Base-by-base conservation (phyloP, 1,284 basidiomycete genomes). In the Rhodotorula sp. region DNA sequence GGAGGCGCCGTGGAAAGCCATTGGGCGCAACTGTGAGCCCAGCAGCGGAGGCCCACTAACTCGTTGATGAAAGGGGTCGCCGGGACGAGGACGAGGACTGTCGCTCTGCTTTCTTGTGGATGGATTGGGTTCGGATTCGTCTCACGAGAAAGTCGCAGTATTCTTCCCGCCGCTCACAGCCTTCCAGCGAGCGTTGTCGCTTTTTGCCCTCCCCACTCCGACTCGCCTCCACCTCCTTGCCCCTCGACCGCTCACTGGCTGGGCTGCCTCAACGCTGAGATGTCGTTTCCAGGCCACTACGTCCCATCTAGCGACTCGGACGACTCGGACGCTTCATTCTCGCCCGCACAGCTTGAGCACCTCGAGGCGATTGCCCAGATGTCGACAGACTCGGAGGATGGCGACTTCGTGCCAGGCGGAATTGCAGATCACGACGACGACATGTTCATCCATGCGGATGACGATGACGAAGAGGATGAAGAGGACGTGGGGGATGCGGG, bases 361-460 rank as follows among this genome's bases (percentile, higher is more conserved):
- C 65, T 66, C 48, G 76, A 68, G 64, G 36, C 74, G 15, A 73
- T 77, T 19, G 66, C 68, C 20, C 71, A 70, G 8, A 61, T 69
- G 30, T 77, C 78, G 9, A 47, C 44, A 30, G 67, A 68, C 11
- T 55, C 65, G 47, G 67, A 68, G 13, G 64, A 71, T 34, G 51
- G 39, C n/a, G 69, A 71, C 29, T 46, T 62, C 10, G 55, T 48
- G 24, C 55, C 57, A 22, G 59, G 22, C 32, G 32, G 39, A 17
- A 44, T 44, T 17, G 39, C 44, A 5, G 54, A 22, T 20, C 47
- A 48, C 29, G 53, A 55, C 22, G 44, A 48, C 54, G 54, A 63
- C 34, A 55, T 48, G 19, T 29, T 32, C n/a, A 9, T 32, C 6
- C 30, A 51, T 17, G 61, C 54, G 20, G 64, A 67, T 22, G 68